These are phyloP conservation scores for Poa annua DNA, from an alignment of 176 grass and related monocot genomes.

Conservation along the genomic window DNA sequence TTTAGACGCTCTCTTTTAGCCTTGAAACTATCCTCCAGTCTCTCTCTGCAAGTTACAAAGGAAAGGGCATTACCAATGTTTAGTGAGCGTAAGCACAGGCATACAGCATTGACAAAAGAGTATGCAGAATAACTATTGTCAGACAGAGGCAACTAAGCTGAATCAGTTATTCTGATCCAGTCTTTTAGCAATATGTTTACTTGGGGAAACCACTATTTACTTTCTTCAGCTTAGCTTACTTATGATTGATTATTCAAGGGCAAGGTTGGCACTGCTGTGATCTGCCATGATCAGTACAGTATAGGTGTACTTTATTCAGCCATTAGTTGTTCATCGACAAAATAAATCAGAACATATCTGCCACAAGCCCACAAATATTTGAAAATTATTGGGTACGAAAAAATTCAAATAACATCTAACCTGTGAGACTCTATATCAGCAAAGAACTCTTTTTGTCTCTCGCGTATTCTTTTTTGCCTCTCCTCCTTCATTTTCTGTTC, in stretches of 20 bases:
- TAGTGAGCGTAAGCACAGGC: conserved; percentile 15
- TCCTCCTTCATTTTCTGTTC: conserved; percentile 99
- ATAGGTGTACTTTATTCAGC: not conserved
- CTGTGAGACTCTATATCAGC: conserved; percentile 91
- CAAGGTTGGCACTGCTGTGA: conserved; percentile 3
- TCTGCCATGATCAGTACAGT: not conserved
- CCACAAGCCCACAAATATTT: not conserved
- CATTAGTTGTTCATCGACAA: conserved; percentile 15
- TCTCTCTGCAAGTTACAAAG: conserved; percentile 67
- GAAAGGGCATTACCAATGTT: conserved; percentile 26
- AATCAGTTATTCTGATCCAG: not conserved
- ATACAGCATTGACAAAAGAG: not conserved
- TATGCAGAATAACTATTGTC: not conserved
- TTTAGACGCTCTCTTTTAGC: conserved; percentile 82
- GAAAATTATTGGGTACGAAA: conserved; percentile 1
- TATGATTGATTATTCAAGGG: conserved; percentile 2
- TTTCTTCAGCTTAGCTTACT: conserved; percentile 33
- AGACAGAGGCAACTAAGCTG: not conserved
- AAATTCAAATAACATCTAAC: conserved; percentile 42
- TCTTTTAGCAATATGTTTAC: conserved; percentile 5
- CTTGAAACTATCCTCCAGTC: conserved; percentile 92
- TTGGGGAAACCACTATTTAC: conserved; percentile 6
- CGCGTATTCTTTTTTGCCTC: conserved; percentile 94
- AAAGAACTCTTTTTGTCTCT: conserved; percentile 99
- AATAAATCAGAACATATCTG: conserved; percentile 22